Conservation (phyloP, 805 yeast genomes). For the Dipodascus geniculatus region DNA sequence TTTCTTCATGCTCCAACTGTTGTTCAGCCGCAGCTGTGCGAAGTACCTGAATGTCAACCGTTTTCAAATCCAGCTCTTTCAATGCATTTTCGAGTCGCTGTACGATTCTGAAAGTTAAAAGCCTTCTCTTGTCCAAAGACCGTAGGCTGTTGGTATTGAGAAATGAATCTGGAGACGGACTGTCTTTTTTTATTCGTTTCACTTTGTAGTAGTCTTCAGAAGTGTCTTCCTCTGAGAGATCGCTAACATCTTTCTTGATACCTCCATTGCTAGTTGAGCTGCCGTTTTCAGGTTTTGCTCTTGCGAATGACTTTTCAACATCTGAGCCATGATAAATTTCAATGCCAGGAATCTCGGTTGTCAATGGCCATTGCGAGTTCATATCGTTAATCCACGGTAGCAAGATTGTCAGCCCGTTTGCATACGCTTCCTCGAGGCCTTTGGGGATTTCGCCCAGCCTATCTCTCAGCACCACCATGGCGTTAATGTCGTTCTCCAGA, state of each 20-base stretch:
- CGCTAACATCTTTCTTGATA: background rate
- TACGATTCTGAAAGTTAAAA: background rate
- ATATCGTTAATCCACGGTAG: constrained; percentile 45
- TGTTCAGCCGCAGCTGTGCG: background rate
- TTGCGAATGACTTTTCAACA: constrained; percentile 51
- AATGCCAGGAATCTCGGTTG: constrained; percentile 49
- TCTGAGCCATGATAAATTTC: constrained; percentile 56
- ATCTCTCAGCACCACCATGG: constrained; percentile 71
- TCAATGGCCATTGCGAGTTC: constrained; percentile 58
- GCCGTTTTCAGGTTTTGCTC: background rate
- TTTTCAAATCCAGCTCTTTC: background rate
- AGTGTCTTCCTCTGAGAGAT: background rate
- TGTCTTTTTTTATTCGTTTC: background rate
- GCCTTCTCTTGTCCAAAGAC: background rate
- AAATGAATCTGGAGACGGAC: background rate
- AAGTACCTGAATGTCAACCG: background rate
- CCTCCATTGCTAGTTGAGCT: background rate
- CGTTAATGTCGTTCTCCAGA: constrained; percentile 62
- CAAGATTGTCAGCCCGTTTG: constrained; percentile 51
- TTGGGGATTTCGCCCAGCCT: constrained; percentile 74
- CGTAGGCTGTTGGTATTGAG: background rate
- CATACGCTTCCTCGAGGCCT: constrained; percentile 65
- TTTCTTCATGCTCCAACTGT: background rate
- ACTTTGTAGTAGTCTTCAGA: background rate
- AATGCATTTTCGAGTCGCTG: background rate